Percentiles rank a stretch among this genome's conserved stretches.
Evolutionary conservation across 2,329 filamentous ascomycete genomes (phyloP).

Genomic region (Tolypocladium endophyticum): DNA sequence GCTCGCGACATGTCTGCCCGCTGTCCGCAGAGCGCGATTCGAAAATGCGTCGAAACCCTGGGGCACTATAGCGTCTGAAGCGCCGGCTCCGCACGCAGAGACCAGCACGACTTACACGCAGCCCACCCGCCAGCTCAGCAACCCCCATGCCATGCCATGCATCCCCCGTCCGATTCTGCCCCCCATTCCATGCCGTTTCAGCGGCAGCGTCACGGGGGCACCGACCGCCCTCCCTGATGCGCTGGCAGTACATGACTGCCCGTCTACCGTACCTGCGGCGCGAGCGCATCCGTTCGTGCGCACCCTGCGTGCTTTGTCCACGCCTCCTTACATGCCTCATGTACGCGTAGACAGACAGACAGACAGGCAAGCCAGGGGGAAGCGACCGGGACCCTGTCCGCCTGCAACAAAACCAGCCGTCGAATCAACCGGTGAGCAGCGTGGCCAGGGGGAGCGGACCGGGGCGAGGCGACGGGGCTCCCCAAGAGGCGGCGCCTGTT

Average conservation of each 20-base stretch:
- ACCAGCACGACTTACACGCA: background rate
- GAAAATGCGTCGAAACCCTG: no score
- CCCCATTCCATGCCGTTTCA: background rate
- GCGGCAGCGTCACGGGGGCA: background rate
- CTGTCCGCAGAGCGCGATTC: background rate
- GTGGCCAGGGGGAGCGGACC: background rate
- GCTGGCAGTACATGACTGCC: constrained; percentile 2
- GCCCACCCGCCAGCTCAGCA: background rate
- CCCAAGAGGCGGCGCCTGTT: background rate
- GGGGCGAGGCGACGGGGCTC: background rate
- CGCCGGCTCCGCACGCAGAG: no score
- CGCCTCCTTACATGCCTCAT: background rate
- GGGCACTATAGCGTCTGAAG: background rate
- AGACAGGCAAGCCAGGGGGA: background rate
- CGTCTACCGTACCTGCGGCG: background rate
- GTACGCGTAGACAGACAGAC: background rate
- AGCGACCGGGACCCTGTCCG: background rate
- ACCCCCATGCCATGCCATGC: background rate
- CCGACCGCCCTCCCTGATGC: constrained; percentile 7
- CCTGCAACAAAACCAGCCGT: background rate
- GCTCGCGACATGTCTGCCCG: background rate
- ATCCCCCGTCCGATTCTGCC: background rate
- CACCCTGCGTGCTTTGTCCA: background rate
- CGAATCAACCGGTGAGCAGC: background rate
- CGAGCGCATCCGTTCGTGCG: no score